Conservation (phyloP, 768 basidiomycete species). For the Scleroderma citrinum region DNA sequence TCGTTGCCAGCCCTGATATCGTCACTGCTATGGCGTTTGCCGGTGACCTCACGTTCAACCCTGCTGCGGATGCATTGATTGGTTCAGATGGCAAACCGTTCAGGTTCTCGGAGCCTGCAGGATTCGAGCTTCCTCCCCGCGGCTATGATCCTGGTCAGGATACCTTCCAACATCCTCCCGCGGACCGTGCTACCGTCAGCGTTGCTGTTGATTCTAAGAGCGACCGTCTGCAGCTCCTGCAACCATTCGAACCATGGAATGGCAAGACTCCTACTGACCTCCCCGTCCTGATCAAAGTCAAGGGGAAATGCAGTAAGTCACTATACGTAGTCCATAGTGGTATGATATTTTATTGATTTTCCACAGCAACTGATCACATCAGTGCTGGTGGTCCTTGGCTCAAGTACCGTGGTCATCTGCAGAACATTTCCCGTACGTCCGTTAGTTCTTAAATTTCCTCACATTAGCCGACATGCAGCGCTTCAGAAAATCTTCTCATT, state of each 20-base stretch:
- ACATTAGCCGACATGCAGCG: constrained; percentile 1
- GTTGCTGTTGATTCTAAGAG: constrained; percentile 84
- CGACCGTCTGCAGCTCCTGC: constrained; percentile 85
- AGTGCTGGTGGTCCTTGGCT: constrained; percentile 98
- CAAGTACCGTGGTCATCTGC: constrained; percentile 97
- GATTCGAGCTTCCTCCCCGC: constrained; percentile 87
- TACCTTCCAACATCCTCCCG: constrained; percentile 94
- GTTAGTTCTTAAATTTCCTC: background rate
- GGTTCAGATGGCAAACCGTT: constrained; percentile 93
- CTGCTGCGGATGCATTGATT: constrained; percentile 80
- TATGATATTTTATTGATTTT: constrained; percentile 3
- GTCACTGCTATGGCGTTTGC: constrained; percentile 97
- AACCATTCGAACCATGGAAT: constrained; percentile 90
- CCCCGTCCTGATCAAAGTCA: constrained; percentile 95
- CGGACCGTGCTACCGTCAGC: constrained; percentile 72
- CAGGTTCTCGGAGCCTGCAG: constrained; percentile 91
- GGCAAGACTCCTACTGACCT: constrained; percentile 86
- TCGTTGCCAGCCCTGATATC: constrained; percentile 89
- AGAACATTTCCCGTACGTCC: constrained; percentile 89
- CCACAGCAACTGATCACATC: constrained; percentile 82
- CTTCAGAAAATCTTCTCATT: constrained; percentile 88
- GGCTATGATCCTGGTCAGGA: constrained; percentile 97
- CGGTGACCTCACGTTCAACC: constrained; percentile 94
- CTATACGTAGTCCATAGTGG: background rate
- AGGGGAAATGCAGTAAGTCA: constrained; percentile 94